A percentile compares a stretch with the other conserved stretches of the same genome.
Conservation (phyloP, 1,139 yeast species). For the Scheffersomyces parashehatae region DNA sequence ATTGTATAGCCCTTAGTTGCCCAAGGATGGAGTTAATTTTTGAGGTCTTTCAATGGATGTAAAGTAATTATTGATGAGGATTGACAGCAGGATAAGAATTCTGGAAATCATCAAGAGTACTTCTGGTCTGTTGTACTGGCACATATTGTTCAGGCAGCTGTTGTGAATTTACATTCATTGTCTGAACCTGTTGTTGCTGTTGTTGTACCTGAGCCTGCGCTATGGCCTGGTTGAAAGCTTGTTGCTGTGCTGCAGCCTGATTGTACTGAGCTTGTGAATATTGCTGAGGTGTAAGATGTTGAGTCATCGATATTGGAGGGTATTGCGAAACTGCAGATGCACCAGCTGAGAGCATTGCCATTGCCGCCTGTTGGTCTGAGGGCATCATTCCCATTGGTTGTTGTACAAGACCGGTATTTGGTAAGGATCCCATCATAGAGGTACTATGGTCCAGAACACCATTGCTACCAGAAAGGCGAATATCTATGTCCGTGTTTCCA, state of each 20-base stretch:
- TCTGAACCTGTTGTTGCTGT: constrained; percentile 9
- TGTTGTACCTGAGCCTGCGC: constrained; percentile 15
- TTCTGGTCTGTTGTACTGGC: too few relatives aligned
- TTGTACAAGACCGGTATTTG: not conserved
- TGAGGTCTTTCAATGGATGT: too few relatives aligned
- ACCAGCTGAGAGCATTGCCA: constrained; percentile 10
- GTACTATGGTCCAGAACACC: too few relatives aligned
- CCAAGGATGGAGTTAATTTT: too few relatives aligned
- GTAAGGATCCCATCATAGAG: too few relatives aligned
- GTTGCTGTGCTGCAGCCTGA: constrained; percentile 15
- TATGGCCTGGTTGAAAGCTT: constrained; percentile 17
- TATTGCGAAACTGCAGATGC: constrained; percentile 4
- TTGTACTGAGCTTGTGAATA: constrained; percentile 12
- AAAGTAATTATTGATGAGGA: too few relatives aligned
- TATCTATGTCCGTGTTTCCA: too few relatives aligned
- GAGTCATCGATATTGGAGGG: constrained; percentile 8
- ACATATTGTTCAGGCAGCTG: constrained; percentile 7
- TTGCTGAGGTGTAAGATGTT: constrained; percentile 8
- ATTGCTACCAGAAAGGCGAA: too few relatives aligned
- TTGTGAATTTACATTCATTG: constrained; percentile 11
- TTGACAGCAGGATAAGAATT: too few relatives aligned
- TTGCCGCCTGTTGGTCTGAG: constrained; percentile 5
- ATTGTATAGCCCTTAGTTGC: too few relatives aligned
- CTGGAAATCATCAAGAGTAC: too few relatives aligned
- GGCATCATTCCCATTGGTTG: constrained; percentile 13